These are phyloP conservation scores for Pontederia crassipes DNA, from an alignment of 176 grass and related monocot genomes.

Conservation along the genomic window DNA sequence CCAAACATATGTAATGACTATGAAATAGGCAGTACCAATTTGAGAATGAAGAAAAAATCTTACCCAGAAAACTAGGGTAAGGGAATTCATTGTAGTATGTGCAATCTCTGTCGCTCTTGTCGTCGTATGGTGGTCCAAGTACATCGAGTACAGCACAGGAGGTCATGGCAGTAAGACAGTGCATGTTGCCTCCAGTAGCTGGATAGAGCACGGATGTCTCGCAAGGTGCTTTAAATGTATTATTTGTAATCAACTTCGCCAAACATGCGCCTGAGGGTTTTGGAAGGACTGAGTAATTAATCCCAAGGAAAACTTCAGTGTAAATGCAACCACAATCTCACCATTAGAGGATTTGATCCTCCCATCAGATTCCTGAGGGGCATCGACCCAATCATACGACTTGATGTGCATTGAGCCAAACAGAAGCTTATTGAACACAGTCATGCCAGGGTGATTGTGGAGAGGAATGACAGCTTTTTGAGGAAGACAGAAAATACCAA, in stretches of 20 bases:
- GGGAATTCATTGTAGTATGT: conserved; percentile 38
- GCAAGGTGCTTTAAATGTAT: conserved; percentile 35
- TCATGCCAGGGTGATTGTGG: conserved; percentile 70
- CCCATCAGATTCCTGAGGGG: conserved; percentile 9
- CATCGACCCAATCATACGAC: conserved; percentile 50
- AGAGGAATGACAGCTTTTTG: conserved; percentile 47
- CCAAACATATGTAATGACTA: neutral
- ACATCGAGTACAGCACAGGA: conserved; percentile 60
- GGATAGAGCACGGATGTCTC: conserved; percentile 44
- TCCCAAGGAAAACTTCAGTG: neutral
- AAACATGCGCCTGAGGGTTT: conserved; percentile 21
- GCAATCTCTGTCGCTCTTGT: conserved; percentile 37
- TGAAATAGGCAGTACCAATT: too few relatives aligned
- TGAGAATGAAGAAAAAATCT: neutral
- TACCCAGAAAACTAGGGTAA: conserved; percentile 32
- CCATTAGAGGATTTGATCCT: neutral
- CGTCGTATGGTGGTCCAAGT: conserved; percentile 50
- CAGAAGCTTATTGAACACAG: conserved; percentile 63
- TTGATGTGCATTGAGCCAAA: conserved; percentile 53
- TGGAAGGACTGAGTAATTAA: neutral
- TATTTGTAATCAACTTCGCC: conserved; percentile 43
- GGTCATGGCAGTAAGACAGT: conserved; percentile 45
- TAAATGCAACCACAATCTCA: neutral
- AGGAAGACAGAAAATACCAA: conserved; percentile 53
- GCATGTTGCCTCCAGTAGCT: conserved; percentile 46